A percentile compares a stretch with the other conserved stretches of the same genome.
Evolutionary conservation across 1,284 basidiomycete species (phyloP).

Genomic region (Wolfiporia cocos): DNA sequence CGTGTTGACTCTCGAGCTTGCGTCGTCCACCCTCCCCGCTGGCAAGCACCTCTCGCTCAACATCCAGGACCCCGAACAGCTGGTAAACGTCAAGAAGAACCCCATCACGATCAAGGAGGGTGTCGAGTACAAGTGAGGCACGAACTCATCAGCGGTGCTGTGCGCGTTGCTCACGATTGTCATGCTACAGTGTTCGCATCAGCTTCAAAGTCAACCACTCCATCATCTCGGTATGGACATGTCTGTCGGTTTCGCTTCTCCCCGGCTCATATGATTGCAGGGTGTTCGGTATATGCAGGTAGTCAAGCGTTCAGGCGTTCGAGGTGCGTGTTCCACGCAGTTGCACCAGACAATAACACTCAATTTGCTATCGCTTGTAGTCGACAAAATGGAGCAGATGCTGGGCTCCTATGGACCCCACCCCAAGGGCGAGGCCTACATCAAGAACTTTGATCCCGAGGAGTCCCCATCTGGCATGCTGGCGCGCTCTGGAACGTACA

Average conservation of each 20-base stretch:
- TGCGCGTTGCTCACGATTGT: slow-evolving; percentile 4
- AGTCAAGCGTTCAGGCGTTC: slow-evolving; percentile 71
- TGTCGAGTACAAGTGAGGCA: slow-evolving; percentile 68
- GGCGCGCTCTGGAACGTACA: slow-evolving; percentile 73
- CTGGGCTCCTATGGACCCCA: slow-evolving; percentile 80
- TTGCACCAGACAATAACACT: too few species aligned
- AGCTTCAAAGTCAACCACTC: slow-evolving; percentile 81
- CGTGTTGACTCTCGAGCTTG: slow-evolving; percentile 64
- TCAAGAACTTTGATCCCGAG: slow-evolving; percentile 71
- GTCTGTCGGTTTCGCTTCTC: slow-evolving; percentile 3
- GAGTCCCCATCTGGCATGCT: slow-evolving; percentile 80
- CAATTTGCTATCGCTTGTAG: slow-evolving; percentile 30
- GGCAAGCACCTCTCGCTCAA: slow-evolving; percentile 58
- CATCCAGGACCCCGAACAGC: slow-evolving; percentile 37
- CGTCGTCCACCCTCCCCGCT: slow-evolving; percentile 57
- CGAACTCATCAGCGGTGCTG: background rate
- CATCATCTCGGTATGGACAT: slow-evolving; percentile 61
- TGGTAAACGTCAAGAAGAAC: slow-evolving; percentile 57
- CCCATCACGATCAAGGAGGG: slow-evolving; percentile 82
- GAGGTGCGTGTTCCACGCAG: slow-evolving; percentile 37
- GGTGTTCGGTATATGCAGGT: slow-evolving; percentile 83
- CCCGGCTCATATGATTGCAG: slow-evolving; percentile 27
- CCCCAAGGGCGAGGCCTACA: slow-evolving; percentile 52
- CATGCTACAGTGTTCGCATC: slow-evolving; percentile 56
- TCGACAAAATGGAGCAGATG: slow-evolving; percentile 89